Evolutionary conservation across 78 protist genomes (phyloP).

Genomic region (Dictyostelium firmibasis): DNA sequence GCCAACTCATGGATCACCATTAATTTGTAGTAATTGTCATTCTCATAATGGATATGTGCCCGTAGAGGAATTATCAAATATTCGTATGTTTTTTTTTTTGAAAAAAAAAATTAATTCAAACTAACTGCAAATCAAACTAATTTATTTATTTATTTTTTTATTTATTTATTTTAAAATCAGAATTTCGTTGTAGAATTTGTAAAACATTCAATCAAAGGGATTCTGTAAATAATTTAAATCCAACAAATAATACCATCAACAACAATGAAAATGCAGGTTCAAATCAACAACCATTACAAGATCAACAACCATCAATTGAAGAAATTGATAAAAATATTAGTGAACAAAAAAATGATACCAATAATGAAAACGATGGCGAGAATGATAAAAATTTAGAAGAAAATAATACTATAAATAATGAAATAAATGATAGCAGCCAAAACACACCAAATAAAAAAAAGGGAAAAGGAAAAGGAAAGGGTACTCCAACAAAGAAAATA

Average conservation of each 20-base stretch:
- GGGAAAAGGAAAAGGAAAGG: background rate
- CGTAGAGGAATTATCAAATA: conserved; percentile 13
- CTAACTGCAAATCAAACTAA: background rate
- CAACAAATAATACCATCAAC: background rate
- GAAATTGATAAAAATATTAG: background rate
- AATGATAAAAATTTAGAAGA: background rate
- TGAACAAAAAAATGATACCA: background rate
- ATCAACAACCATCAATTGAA: background rate
- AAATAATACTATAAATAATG: background rate
- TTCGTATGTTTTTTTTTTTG: conserved; percentile 28
- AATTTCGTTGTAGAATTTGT: conserved; percentile 63
- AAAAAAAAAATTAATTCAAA: background rate
- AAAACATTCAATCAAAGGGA: conserved; percentile 53
- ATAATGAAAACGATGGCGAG: background rate
- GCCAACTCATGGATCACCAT: conserved; percentile 67
- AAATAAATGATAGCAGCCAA: background rate
- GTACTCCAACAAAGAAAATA: background rate
- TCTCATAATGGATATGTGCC: conserved; percentile 72
- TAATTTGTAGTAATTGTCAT: conserved; percentile 51
- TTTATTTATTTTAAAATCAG: too few relatives aligned
- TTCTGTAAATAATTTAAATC: background rate
- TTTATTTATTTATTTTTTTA: background rate
- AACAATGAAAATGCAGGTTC: background rate
- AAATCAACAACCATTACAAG: background rate
- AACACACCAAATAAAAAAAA: background rate